Conservation (phyloP, 495 filamentous ascomycete species). For the Opeltia flavorubescens region DNA sequence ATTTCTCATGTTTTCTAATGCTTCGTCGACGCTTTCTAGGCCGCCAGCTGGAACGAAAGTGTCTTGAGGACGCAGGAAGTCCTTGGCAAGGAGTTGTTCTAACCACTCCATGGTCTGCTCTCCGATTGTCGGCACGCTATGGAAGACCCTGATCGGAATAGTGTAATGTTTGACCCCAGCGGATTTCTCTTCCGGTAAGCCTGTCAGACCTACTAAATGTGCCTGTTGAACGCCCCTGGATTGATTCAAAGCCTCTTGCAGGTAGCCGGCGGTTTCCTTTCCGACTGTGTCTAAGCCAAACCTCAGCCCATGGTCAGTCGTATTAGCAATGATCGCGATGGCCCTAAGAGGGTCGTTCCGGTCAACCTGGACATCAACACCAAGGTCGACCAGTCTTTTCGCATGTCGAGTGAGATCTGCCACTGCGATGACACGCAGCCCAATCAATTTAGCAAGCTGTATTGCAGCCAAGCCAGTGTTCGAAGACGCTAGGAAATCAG, state of each 20-base stretch:
- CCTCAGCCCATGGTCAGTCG: slow-evolving; percentile 37
- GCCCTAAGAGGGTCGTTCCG: slow-evolving; percentile 43
- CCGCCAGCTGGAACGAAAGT: slow-evolving; percentile 44
- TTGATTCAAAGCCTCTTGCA: slow-evolving; percentile 30
- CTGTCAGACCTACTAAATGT: slow-evolving; percentile 50
- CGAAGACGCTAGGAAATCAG: slow-evolving; percentile 33
- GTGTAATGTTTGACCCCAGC: slow-evolving; percentile 38
- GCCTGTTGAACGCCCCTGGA: slow-evolving; percentile 16
- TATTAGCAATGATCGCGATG: slow-evolving; percentile 41
- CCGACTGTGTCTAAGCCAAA: slow-evolving; percentile 52
- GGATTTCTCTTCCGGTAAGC: slow-evolving; percentile 37
- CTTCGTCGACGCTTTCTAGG: slow-evolving; percentile 45
- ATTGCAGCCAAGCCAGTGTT: slow-evolving; percentile 44
- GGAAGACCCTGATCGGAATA: slow-evolving; percentile 57
- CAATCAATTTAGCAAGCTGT: slow-evolving; percentile 45
- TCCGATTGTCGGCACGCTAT: slow-evolving; percentile 42
- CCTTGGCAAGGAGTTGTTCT: slow-evolving; percentile 37
- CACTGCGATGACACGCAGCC: slow-evolving; percentile 41
- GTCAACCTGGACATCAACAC: slow-evolving; percentile 48
- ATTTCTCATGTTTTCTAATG: slow-evolving; percentile 41
- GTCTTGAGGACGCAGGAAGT: slow-evolving; percentile 38
- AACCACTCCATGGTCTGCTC: slow-evolving; percentile 43
- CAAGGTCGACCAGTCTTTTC: slow-evolving; percentile 32
- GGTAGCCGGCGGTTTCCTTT: slow-evolving; percentile 36
- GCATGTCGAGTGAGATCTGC: slow-evolving; percentile 51